Evolutionary conservation across 441 rosid genomes (phyloP), one percentile per base, ranked within the genome.

Genomic region (Erodium chrysanthum): DNA sequence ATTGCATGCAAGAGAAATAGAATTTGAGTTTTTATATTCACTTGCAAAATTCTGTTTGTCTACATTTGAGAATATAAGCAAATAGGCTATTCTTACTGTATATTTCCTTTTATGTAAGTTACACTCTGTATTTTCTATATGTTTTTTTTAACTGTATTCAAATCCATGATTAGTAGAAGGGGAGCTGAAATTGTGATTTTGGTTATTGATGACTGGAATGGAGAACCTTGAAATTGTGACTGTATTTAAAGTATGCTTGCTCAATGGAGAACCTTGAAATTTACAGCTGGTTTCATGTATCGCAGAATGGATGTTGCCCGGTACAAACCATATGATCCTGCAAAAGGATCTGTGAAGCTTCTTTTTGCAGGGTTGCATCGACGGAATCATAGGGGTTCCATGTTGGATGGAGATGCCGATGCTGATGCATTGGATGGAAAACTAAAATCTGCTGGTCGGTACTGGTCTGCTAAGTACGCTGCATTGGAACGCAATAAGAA

Each of bases 241-340:
- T 14, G 56, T n/a, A 7, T 37, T 1, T 17, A 50, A 50, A 50
- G n/a, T 22, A 50, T 50, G 58, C 7, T 50, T 15, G 58, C n/a
- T 17, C 0, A 15, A 50, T 50, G 20, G 35, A 17, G 12, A 25
- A 10, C 35, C 4, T 54, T 46, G 11, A n/a, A 42, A 6, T 68
- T 77, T 61, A 59, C 33, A 48, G n/a, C 27, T 61, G 7, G 5
- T 42, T 52, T 69, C 64, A 37, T 68, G 11, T 61, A 20, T 66
- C 85, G 85, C 82, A 91, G 98, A 77, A 89, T 89, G 98, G 82
- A 89, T 71, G 85, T 93, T 64, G 96, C 96, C 12, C 88, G 85
- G 48, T 87, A 89, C 76, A 91, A 83, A 68, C 80, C 78, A 58
- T 75, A 74, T 71, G 74, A 67, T 74, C 73, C 80, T 61, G 77